Conservation (phyloP, 108 stramenopile genomes). For the Mediolabrus comicus region DNA sequence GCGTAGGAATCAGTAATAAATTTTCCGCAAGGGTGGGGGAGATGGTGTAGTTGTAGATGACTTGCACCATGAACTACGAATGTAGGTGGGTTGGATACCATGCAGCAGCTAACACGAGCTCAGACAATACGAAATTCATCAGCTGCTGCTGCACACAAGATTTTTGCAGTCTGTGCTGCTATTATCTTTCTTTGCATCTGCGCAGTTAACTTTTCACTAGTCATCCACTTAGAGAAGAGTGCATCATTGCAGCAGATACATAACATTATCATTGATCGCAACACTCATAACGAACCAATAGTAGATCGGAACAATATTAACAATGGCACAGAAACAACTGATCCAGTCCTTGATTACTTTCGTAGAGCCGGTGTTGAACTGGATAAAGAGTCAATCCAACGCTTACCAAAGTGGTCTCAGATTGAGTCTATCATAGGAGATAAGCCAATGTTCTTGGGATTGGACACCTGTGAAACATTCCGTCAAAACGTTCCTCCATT, state of each 20-base stretch:
- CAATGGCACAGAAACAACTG: not conserved
- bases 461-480: constrained; percentile 54
- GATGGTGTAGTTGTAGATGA: too few species aligned
- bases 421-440: constrained; percentile 56
- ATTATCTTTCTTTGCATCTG: not conserved
- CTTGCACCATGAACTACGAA: too few species aligned
- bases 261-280: not conserved
- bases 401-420: constrained; percentile 64
- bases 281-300: not conserved
- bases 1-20: too few species aligned
- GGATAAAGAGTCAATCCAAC: constrained; percentile 9
- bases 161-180: not conserved
- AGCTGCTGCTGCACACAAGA: not conserved
- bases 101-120: not conserved
- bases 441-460: constrained; percentile 44
- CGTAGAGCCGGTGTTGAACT: constrained; percentile 26
- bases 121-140: not conserved
- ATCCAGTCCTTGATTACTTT: constrained; percentile 30
- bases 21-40: too few species aligned
- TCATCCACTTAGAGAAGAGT: not conserved
- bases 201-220: constrained; percentile 1
- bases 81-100: too few species aligned
- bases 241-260: not conserved
- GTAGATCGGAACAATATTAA: not conserved
- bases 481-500: constrained; percentile 47